These are phyloP conservation scores for Limonium bicolor DNA, from an alignment of 148 eudicot genomes.

Conservation along the genomic window DNA sequence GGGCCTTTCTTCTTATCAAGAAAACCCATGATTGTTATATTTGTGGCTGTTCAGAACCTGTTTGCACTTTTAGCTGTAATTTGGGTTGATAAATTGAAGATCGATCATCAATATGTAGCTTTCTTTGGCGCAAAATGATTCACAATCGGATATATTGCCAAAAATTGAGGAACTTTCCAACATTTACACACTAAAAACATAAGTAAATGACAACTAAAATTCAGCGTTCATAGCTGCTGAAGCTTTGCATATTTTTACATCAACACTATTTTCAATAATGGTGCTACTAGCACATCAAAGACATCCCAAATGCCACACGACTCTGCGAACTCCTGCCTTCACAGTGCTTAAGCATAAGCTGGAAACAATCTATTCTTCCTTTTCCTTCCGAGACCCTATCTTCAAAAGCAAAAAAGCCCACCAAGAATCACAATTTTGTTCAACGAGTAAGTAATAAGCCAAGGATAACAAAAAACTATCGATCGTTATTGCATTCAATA, in stretches of 20 bases:
- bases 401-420: not conserved
- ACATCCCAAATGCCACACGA: not conserved
- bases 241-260: not conserved
- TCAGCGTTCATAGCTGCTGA: not conserved
- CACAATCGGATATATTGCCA: not conserved
- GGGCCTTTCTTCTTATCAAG: too few relatives aligned
- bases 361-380: not conserved
- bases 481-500: too few relatives aligned
- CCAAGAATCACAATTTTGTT: too few relatives aligned
- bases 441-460: too few relatives aligned
- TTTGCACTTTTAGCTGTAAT: too few relatives aligned
- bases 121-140: too few relatives aligned
- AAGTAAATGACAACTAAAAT: not conserved
- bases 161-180: not conserved
- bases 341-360: not conserved
- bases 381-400: conserved; percentile 1
- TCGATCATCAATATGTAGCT: too few relatives aligned
- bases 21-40: too few relatives aligned
- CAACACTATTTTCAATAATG: not conserved
- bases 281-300: not conserved
- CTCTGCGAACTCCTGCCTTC: not conserved
- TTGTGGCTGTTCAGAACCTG: too few relatives aligned
- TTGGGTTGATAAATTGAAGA: too few relatives aligned
- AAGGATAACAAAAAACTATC: too few relatives aligned
- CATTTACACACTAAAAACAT: not conserved